Evolutionary conservation across 169 alveolate species (phyloP), one percentile per base, ranked within the genome.

Genomic region (Babesia ovis): DNA sequence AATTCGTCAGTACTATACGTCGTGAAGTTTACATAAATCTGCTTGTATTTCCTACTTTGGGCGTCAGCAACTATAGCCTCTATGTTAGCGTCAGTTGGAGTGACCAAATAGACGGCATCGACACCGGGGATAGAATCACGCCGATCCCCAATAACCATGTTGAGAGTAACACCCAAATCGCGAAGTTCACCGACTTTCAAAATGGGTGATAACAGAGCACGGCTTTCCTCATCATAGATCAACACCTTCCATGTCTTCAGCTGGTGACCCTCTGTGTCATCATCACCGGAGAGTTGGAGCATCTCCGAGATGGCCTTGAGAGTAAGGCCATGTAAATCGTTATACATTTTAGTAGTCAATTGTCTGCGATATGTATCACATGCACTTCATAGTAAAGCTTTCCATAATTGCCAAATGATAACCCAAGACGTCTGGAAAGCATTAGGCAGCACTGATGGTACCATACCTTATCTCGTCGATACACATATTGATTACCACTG

Each of bases 141-240:
- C 43, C 93, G 84, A 20, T 90, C 87, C 37, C 73, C 70, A 42
- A 92, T 46, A 29, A 81, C 68, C 60, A 92, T 59, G 75, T 90
- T 91, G 53, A 92, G 74, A 50, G 96, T 90, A 35, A 92, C 94
- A 29, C 96, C 96, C 59, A 88, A 95, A 42, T 77, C 89, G 34
- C 96, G 79, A 64, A 92, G 74, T 56, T 90, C 91, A 3, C 96
- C 95, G 18, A 85, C 85, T 43, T 91, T 90, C 53, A 91, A 54
- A n/a, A 91, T 73, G 14, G 95, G 95, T 3, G 95, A 88, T 32
- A 91, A 57, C 16, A 91, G 75, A 34, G 84, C 83, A 57, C 80
- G 88, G 12, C 92, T 91, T 51, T 88, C 91, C 22, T 81, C 79
- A 64, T 91, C 95, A 72, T 91, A 91, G 16, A 91, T 91, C 61